Percentiles rank a stretch among this genome's conserved stretches.
Evolutionary conservation across 345 rosid genomes (phyloP).

Genomic region (Sonneratia alba): DNA sequence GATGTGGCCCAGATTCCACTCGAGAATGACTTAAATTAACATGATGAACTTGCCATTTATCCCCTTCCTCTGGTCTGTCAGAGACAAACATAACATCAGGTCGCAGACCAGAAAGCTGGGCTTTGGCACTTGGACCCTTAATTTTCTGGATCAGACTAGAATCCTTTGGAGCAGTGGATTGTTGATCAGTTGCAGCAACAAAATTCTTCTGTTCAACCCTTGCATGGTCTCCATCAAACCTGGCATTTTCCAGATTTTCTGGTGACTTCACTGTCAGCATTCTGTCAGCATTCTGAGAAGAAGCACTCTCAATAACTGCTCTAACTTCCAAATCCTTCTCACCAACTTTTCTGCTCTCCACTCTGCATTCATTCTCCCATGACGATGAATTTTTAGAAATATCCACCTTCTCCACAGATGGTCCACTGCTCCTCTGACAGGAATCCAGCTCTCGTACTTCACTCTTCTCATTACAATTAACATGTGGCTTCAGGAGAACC

Average conservation of each 20-base stretch:
- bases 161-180: conserved; percentile 32
- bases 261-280: conserved; percentile 21
- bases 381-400: conserved; percentile 23
- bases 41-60: conserved; percentile 24
- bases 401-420: conserved; percentile 32
- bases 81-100: conserved; percentile 29
- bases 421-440: conserved; percentile 7
- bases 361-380: conserved; percentile 38
- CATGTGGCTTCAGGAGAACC: conserved; percentile 72
- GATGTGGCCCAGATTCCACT: conserved; percentile 28
- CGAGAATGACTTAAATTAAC: conserved; percentile 20
- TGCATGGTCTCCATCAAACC: conserved; percentile 25
- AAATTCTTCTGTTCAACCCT: conserved; percentile 22
- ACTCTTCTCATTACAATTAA: conserved; percentile 49
- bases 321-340: conserved; percentile 25
- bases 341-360: conserved; percentile 21
- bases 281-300: conserved; percentile 10
- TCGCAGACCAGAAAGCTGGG: conserved; percentile 45
- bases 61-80: conserved; percentile 33
- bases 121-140: conserved; percentile 72
- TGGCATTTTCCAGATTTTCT: conserved; percentile 18
- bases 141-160: conserved; percentile 71
- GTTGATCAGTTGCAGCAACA: conserved; percentile 17
- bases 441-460: conserved; percentile 27
- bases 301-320: conserved; percentile 20